Percentiles rank a stretch among this genome's conserved stretches.
Conservation (phyloP, 2,329 filamentous ascomycete species). For the Trichoderma sp. region DNA sequence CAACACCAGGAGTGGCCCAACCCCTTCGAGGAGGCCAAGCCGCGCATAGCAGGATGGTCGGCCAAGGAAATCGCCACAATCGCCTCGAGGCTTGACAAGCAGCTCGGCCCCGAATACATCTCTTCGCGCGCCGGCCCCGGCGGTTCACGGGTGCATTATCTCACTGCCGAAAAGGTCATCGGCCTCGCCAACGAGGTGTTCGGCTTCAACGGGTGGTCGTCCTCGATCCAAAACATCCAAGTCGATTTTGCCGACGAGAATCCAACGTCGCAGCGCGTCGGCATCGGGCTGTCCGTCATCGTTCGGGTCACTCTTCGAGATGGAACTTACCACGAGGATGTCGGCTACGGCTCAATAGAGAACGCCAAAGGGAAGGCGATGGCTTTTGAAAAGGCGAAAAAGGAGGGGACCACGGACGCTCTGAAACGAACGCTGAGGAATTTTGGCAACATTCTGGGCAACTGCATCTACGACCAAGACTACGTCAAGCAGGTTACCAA, state of each 20-base stretch:
- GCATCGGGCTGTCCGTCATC: conserved; percentile 84
- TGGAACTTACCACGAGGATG: conserved; percentile 96
- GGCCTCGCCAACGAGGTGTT: conserved; percentile 93
- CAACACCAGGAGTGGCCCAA: conserved; percentile 65
- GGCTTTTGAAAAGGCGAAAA: conserved; percentile 98
- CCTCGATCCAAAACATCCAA: conserved; percentile 89
- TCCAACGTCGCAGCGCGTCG: conserved; percentile 74
- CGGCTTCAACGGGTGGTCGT: conserved; percentile 97
- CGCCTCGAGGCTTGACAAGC: conserved; percentile 83
- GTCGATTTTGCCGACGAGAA: conserved; percentile 95
- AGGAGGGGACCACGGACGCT: conserved; percentile 93
- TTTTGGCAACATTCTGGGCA: conserved; percentile 96
- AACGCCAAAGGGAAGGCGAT: conserved; percentile 94
- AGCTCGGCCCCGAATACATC: conserved; percentile 94
- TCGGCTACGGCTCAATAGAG: conserved; percentile 95
- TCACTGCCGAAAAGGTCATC: conserved; percentile 96
- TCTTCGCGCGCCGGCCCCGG: conserved; percentile 81
- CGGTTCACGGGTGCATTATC: conserved; percentile 86
- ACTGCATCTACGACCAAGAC: conserved; percentile 96
- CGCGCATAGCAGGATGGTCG: conserved; percentile 76
- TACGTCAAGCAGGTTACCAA: conserved; percentile 89
- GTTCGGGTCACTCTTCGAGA: conserved; percentile 87
- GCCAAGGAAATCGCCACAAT: conserved; percentile 88
- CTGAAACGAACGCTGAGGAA: conserved; percentile 86
- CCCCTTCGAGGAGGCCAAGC: conserved; percentile 75